Base-by-base conservation (phyloP, 176 grass and related monocot species). In the Rhipidocladum racemiflorum region DNA sequence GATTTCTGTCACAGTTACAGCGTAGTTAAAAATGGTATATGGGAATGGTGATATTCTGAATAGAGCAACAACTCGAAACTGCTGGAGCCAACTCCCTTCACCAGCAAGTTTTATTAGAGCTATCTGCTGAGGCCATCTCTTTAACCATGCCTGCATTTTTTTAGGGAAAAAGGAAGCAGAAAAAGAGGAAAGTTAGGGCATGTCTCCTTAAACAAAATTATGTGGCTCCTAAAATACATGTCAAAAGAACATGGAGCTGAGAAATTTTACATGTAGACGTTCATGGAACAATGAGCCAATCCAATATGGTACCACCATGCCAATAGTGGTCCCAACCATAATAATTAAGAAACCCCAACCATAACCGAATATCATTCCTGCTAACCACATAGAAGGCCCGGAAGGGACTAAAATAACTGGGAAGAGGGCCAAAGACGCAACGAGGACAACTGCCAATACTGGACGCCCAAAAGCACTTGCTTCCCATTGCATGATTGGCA, bases 291-390 rank as follows among this genome's bases (percentile, higher is more conserved):
- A 86, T 74, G 68, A 93, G 61, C 96, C 96, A 29, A 93, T 93
- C 87, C 87, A 95, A 82, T 88, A 99, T 11, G 96, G 91, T 72
- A 90, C 18, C 80, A 93, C 84, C 96, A 99, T 99, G 76, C 96
- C 96, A 23, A 95, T 87, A 65, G 85, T 95, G 55, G 92, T 99
- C 44, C 96, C 96, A 6, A 85, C 91, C 92, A 99, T 99, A 75
- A 99, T 99, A 80, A 99, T 99, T 65, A 99, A 75, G 87, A 99
- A 99, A 65, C 96, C 96, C 78, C 92, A 92, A 54, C 96, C 96
- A 65, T 99, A 99, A 57, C 96, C 96, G 83, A 99, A 99, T 53
- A 95, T 99, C 92, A 99, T 99, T 80, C 96, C 96, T 45, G 96
- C 93, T 77, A 99, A 65, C 92, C 92, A 99, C 96, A 99, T 99